Evolutionary conservation across 192 early-diverging fungal genomes (phyloP), one percentile per base, ranked within the genome.

Genomic region (Coemansia sp.): DNA sequence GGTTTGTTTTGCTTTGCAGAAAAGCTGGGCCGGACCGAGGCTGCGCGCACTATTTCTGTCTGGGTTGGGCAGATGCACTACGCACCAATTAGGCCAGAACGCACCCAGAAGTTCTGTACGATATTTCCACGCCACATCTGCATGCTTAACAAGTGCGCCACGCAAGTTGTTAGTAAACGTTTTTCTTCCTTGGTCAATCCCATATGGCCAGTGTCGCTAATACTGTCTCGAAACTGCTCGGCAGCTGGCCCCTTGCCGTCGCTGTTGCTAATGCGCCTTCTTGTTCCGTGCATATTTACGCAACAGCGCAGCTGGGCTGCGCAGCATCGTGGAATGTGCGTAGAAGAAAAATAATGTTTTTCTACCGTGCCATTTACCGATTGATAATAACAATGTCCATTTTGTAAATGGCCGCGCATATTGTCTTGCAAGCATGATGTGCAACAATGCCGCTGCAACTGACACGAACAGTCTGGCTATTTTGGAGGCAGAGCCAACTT

Each of bases 121-220:
- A 49, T n/a, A 49, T 49, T 49, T 19, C n/a, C n/a, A 49, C 47
- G 47, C 47, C 47, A 49, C 47, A 49, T 19, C 17, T 49, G 47
- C 16, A 49, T 17, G 47, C 47, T 49, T 49, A 17, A 19, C 17
- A 49, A 49, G 47, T n/a, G 47, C 47, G 47, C 47, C 47, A 49
- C 47, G 47, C 47, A 7, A 16, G n/a, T n/a, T 19, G 19, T 4
- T 16, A 43, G 41, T 43, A 43, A 43, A 43, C 41, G 12, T 43
- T 49, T 45, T 45, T 45, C 43, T 45, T 49, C 47, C n/a, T 49
- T 49, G 47, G 16, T 49, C 47, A 49, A 49, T 21, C n/a, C 19
- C 16, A 19, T 17, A 6, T 49, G 47, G 47, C 6, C 47, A 49
- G 16, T 17, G 5, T 49, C 47, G 47, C 47, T 19, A 49, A 49